Conservation (phyloP, 1,284 basidiomycete genomes). For the Fomitiporia mediterranea region DNA sequence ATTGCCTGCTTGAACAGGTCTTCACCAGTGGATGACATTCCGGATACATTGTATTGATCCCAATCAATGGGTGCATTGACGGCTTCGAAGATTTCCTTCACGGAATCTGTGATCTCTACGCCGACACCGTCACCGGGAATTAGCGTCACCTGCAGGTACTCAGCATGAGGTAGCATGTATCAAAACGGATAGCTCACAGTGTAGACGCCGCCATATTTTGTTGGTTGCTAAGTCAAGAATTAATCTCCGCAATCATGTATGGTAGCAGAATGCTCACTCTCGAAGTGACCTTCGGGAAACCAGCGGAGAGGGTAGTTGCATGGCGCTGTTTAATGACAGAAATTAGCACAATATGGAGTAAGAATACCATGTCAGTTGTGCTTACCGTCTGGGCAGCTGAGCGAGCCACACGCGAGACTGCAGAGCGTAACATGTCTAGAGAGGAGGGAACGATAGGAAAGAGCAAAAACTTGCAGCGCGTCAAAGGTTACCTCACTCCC, state of each 20-base stretch:
- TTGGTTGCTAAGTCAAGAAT: constrained; percentile 59
- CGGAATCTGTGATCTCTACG: constrained; percentile 94
- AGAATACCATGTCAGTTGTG: constrained; percentile 13
- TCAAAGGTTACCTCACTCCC: constrained; percentile 8
- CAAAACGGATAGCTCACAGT: constrained; percentile 51
- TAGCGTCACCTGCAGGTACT: constrained; percentile 69
- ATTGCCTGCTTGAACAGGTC: constrained; percentile 96
- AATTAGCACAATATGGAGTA: background rate
- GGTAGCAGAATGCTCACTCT: constrained; percentile 42
- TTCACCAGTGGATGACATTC: constrained; percentile 92
- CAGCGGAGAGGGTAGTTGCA: constrained; percentile 78
- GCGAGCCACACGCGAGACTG: constrained; percentile 52
- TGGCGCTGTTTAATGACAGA: constrained; percentile 41
- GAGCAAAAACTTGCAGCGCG: constrained; percentile 14
- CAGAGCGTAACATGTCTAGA: constrained; percentile 60
- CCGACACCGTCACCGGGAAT: constrained; percentile 98
- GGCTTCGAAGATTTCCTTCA: constrained; percentile 98
- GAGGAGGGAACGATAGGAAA: constrained; percentile 26
- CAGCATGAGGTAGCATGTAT: constrained; percentile 22
- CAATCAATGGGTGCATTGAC: constrained; percentile 99
- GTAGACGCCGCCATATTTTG: constrained; percentile 94
- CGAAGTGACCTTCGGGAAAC: constrained; percentile 70
- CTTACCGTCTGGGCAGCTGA: constrained; percentile 52
- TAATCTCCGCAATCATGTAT: background rate
- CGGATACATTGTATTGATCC: constrained; percentile 98